Evolutionary conservation across 495 filamentous ascomycete genomes (phyloP), one percentile per base, ranked within the genome.

Genomic region (Talaromyces stipitatus): DNA sequence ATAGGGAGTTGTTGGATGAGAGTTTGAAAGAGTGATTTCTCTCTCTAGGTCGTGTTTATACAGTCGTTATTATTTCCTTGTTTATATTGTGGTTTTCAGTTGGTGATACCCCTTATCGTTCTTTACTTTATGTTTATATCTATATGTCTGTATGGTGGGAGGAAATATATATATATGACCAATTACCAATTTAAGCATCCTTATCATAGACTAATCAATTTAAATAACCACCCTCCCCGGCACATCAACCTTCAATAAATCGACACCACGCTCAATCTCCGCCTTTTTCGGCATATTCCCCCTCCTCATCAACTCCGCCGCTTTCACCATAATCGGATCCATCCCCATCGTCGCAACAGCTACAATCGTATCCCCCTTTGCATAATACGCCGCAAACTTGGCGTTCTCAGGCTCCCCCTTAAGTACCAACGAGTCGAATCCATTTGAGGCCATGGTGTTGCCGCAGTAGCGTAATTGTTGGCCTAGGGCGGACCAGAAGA

Each of bases 401-500:
- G 78, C 84, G 57, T 95, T 84, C 16, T 89, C 90, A 3, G 85
- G 81, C 55, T 91, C 78, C 1, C 92, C 92, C 51, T 85, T 72
- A 23, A 97, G 38, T 2, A 96, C 73, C 11, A 97, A 60, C 62
- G 92, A 90, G 62, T 98, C 95, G 76, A 80, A 96, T 5, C 91
- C 90, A 54, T 81, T 79, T n/a, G 45, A 48, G 2, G 74, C 66
- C 55, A 73, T 60, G 0, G 92, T 89, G 70, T 89, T 91, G 2
- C 94, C 94, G 64, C 90, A 94, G 72, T 98, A 98, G 22, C 94
- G 81, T 59, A 98, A 67, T 73, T 98, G 94, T 1, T 83, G 76
- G 12, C 91, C 92, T 9, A 97, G 72, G 2, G 94, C 95, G 9
- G 88, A 92, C 94, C 94, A 98, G 77, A 98, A 98, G 28, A 98